Evolutionary conservation across 805 yeast species (phyloP), one percentile per base, ranked within the genome.

Genomic region (Middelhovenomyces tepae): DNA sequence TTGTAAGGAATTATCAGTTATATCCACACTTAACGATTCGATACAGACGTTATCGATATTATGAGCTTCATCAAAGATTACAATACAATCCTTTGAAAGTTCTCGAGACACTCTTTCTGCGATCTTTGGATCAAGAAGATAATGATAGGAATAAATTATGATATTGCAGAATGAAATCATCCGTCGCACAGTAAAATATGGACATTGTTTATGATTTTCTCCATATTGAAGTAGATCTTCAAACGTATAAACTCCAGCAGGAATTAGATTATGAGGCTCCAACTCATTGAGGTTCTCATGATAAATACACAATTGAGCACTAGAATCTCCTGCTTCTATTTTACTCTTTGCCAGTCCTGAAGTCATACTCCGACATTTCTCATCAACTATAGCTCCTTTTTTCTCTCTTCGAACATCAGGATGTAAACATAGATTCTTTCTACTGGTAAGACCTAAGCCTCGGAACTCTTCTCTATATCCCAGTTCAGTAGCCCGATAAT

Each of bases 31-130:
- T 26, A 91, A 59, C 0, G 97, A 83, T 57, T 91, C 99, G 37
- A 91, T 91, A 63, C 99, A 91, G 37, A 91, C 99, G 65, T 91
- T 91, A 67, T 91, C 98, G 36, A 91, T 91, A 60, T 91, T 91
- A 57, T 91, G 99, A 30, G 98, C 98, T 62, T 91, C 99, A 61
- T 91, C 99, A 53, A 91, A 91, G 24, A 91, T 93, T 41, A 91
- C 81, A 39, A 91, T 91, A 35, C 93, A 73, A 51, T 91, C 97
- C 45, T 86, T 84, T 13, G 94, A 82, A 32, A 91, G 69, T 51
- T 91, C 97, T 42, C 70, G 74, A 4, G 96, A 86, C 14, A 91
- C 99, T 40, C 98, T 67, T 44, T 86, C 95, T 2, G 97, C 91
- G 55, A 91, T 91, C 53, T 91, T 91, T 14, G 99, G 99, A 54